These are phyloP conservation scores for Arthrobotrys iridis DNA, from an alignment of 2,329 filamentous ascomycete species.

Conservation along the genomic window DNA sequence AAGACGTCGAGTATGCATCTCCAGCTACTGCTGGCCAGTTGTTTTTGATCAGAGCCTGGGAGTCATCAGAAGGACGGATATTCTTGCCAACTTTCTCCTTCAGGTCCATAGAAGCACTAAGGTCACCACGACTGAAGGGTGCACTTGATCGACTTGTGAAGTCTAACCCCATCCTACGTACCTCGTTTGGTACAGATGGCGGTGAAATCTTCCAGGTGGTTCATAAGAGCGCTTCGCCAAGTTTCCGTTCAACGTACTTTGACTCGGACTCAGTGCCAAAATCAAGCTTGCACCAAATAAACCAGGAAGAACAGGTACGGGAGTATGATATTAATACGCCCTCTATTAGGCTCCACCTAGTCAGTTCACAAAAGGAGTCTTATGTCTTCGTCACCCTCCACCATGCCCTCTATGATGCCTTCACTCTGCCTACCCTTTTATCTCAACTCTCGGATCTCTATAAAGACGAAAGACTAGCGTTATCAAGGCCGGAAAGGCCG, in stretches of 20 bases:
- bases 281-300: constrained; percentile 1
- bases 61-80: constrained; percentile 71
- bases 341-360: constrained; percentile 38
- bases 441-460: constrained; percentile 65
- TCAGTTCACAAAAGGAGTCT: constrained; percentile 31
- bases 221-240: constrained; percentile 65
- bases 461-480: constrained; percentile 54
- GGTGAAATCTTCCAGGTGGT: constrained; percentile 67
- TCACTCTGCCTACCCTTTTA: constrained; percentile 76
- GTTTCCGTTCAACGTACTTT: constrained; percentile 50
- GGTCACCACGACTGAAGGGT: constrained; percentile 63
- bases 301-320: constrained; percentile 22
- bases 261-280: constrained; percentile 10
- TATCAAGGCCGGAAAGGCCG: neutral
- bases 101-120: constrained; percentile 63
- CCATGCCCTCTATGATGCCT: constrained; percentile 87
- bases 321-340: constrained; percentile 40
- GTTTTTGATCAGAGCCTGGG: constrained; percentile 83
- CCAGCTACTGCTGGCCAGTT: constrained; percentile 80
- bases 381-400: constrained; percentile 72
- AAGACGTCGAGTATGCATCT: constrained; percentile 68
- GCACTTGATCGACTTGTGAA: constrained; percentile 72
- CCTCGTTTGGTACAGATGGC: constrained; percentile 69
- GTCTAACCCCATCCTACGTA: constrained; percentile 74
- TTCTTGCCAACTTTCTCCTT: constrained; percentile 81